Conservation (phyloP, 441 rosid species). For the Euphorbia schlechtendalii region DNA sequence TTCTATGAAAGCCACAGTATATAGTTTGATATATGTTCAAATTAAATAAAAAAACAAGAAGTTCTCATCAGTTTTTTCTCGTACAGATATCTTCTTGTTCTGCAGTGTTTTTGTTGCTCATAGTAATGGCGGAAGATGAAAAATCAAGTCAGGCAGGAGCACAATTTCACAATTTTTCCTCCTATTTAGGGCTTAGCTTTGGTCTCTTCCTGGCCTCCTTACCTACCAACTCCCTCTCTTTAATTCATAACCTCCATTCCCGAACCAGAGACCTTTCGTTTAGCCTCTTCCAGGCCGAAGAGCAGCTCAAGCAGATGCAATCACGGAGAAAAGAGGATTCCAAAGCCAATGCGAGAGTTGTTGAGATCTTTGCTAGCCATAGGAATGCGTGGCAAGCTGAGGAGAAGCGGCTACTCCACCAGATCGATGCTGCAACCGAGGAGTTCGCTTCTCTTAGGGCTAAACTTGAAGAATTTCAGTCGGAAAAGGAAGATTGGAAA, state of each 20-base stretch:
- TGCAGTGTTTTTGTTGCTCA: neutral
- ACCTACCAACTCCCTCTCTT: constrained; percentile 43
- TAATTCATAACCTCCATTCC: constrained; percentile 39
- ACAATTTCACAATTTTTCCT: constrained; percentile 22
- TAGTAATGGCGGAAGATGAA: constrained; percentile 9
- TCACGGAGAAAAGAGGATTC: constrained; percentile 84
- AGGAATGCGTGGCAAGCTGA: constrained; percentile 84
- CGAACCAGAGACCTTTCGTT: constrained; percentile 44
- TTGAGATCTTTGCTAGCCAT: constrained; percentile 85
- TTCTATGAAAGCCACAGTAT: too few species aligned
- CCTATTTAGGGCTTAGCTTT: constrained; percentile 72
- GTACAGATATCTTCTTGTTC: too few species aligned
- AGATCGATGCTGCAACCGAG: constrained; percentile 46
- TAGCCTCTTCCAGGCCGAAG: constrained; percentile 56
- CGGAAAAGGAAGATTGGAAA: constrained; percentile 46
- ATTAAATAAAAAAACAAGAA: too few species aligned
- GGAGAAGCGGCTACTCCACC: constrained; percentile 62
- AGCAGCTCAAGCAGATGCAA: constrained; percentile 76
- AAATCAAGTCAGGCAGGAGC: constrained; percentile 17
- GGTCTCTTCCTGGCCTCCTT: constrained; percentile 56
- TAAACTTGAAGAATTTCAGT: constrained; percentile 47
- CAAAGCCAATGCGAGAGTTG: constrained; percentile 88
- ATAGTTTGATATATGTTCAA: too few species aligned
- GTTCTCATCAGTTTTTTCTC: too few species aligned
- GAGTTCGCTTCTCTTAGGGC: constrained; percentile 38